Evolutionary conservation across 129 eudicot genomes (phyloP), one percentile per base, ranked within the genome.

Genomic region (Saposhnikovia divaricata): DNA sequence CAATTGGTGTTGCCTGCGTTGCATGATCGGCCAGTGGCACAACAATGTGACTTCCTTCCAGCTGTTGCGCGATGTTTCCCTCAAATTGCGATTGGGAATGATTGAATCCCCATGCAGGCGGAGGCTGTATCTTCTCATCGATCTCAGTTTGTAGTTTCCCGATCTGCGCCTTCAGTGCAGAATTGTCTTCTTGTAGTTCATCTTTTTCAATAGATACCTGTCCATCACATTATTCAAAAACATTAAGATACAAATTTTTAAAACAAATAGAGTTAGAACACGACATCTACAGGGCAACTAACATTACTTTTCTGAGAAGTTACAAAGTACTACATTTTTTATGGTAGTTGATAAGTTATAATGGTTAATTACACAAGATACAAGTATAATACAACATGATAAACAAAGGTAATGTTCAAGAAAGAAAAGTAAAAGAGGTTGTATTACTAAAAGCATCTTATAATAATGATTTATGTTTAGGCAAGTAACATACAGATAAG

Each of bases 101-200:
- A 75, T 78, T 40, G n/a, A 68, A 27, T 75, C 43, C 82, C 85
- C 85, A 83, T 45, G 77, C 80, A 80, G 83, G 61, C 77, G 55
- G 85, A 59, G 85, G 70, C 78, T 84, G 87, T 39, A 39, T 47
- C 77, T 76, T 88, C 83, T 84, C 88, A 3, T 86, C 87, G n/a
- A 88, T 85, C 57, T 88, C 90, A 55, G 63, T 82, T 74, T 86
- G 84, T 50, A 93, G 87, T 57, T 78, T 87, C 86, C 81, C 81
- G 25, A 93, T 85, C 79, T 91, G 92, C 38, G 79, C 85, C 76
- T 91, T 93, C 19, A 89, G 73, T 45, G 84, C 81, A 72, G 70
- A 82, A 27, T 87, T 91, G 75, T 93, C 98, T 59, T 93, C 98
- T 75, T 77, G 74, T 43, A 93, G 84, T 82, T 93, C 98, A 34